Evolutionary conservation across 208 protist genomes (phyloP).

Genomic region (Leptomonas seymouri): DNA sequence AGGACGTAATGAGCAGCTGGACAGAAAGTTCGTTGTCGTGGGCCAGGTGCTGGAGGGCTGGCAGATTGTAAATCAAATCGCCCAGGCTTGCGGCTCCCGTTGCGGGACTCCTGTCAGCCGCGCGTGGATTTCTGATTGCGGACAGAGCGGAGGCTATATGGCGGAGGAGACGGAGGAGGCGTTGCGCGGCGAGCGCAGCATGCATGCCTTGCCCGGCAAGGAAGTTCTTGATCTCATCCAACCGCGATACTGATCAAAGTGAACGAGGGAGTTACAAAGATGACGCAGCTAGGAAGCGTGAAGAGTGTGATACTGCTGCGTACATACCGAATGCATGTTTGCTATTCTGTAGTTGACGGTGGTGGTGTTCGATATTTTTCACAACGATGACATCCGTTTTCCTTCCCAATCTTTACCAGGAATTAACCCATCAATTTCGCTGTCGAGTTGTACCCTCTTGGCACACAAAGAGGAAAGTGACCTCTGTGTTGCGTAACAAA

Average conservation of each 20-base stretch:
- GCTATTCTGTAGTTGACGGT: background rate
- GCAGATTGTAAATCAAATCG: slow-evolving; percentile 75
- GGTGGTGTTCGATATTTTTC: background rate
- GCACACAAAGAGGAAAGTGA: too few species aligned
- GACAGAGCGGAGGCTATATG: slow-evolving; percentile 81
- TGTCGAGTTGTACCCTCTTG: too few species aligned
- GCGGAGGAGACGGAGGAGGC: slow-evolving; percentile 60
- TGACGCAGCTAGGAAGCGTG: background rate
- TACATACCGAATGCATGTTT: background rate
- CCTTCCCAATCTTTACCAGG: too few species aligned
- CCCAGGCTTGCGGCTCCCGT: slow-evolving; percentile 66
- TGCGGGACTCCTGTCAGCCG: slow-evolving; percentile 87
- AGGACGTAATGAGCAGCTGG: slow-evolving; percentile 76
- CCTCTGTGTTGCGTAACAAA: too few species aligned
- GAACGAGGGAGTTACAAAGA: background rate
- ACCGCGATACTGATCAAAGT: slow-evolving; percentile 58
- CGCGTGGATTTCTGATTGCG: slow-evolving; percentile 89
- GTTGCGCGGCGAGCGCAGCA: slow-evolving; percentile 52
- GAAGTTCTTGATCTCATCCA: slow-evolving; percentile 83
- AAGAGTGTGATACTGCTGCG: background rate
- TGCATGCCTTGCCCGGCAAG: slow-evolving; percentile 69
- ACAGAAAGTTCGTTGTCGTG: slow-evolving; percentile 93
- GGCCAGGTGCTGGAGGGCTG: slow-evolving; percentile 89
- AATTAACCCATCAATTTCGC: too few species aligned
- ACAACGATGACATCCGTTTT: background rate